phyloP scores from a whole-genome alignment of 2,329 filamentous ascomycete genomes.

The Elsinoe australis region DNA sequence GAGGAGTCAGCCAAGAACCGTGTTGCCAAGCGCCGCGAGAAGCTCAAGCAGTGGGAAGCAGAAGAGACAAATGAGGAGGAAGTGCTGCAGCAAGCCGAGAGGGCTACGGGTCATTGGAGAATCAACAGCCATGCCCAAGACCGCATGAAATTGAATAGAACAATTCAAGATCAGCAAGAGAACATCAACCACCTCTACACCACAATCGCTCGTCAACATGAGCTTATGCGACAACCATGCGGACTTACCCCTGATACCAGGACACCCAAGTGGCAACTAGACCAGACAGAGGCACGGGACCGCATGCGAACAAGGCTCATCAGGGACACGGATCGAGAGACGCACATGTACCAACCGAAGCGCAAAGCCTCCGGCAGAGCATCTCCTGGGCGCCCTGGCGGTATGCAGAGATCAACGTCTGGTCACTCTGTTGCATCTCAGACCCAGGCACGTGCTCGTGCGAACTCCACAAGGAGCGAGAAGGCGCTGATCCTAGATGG shows the following conservation, averaged over 20 bases:
- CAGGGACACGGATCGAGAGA: conserved; percentile 61
- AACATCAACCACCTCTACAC: conserved; percentile 70
- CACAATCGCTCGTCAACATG: conserved; percentile 69
- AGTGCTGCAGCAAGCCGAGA: conserved; percentile 71
- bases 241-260: conserved; percentile 61
- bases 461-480: neutral
- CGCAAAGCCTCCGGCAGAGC: conserved; percentile 53
- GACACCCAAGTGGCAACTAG: conserved; percentile 75
- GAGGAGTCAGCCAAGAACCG: conserved; percentile 66
- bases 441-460: neutral
- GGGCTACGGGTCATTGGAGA: conserved; percentile 83
- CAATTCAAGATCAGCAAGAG: conserved; percentile 88
- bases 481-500: neutral
- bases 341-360: conserved; percentile 78
- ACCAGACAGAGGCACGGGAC: conserved; percentile 90
- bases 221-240: conserved; percentile 68
- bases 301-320: conserved; percentile 86
- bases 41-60: conserved; percentile 68
- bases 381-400: conserved; percentile 30
- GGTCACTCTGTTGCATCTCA: conserved; percentile 31
- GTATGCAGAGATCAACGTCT: conserved; percentile 24
- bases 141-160: conserved; percentile 80
- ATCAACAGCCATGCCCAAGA: conserved; percentile 92
- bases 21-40: conserved; percentile 69
- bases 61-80: conserved; percentile 64